These are phyloP conservation scores for Apodospora peruviana DNA, from an alignment of 495 filamentous ascomycete genomes.

Conservation along the genomic window DNA sequence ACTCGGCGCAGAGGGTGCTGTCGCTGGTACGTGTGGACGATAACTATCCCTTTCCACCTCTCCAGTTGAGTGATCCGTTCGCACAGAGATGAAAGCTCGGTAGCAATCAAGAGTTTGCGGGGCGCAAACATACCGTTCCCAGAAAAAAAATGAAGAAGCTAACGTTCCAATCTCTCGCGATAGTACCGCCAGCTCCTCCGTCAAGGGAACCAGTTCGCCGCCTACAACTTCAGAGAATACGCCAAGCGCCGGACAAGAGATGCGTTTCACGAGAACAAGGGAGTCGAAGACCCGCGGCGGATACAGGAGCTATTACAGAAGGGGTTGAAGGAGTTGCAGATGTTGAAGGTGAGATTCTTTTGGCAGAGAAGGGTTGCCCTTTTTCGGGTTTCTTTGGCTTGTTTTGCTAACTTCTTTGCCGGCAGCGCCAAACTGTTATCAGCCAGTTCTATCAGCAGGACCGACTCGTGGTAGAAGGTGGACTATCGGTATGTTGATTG, in stretches of 20 bases:
- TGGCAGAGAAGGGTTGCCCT: too few relatives aligned
- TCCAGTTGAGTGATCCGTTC: not conserved
- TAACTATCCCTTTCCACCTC: slow-evolving; percentile 3
- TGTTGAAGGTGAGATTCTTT: slow-evolving; percentile 71
- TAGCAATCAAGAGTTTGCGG: not conserved
- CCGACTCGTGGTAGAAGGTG: slow-evolving; percentile 87
- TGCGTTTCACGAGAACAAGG: slow-evolving; percentile 75
- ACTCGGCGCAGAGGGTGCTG: slow-evolving; percentile 64
- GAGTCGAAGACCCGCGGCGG: slow-evolving; percentile 60
- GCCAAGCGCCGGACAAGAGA: slow-evolving; percentile 83
- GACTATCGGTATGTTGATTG: slow-evolving; percentile 47
- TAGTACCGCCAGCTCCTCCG: slow-evolving; percentile 92
- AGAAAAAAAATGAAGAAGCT: not conserved
- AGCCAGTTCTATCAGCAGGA: slow-evolving; percentile 94
- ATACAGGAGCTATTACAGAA: slow-evolving; percentile 87
- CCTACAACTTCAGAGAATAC: slow-evolving; percentile 97
- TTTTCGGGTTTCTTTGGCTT: too few relatives aligned
- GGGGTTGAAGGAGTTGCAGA: slow-evolving; percentile 79
- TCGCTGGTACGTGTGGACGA: slow-evolving; percentile 71
- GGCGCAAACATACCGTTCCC: too few relatives aligned
- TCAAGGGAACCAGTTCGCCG: slow-evolving; percentile 77
- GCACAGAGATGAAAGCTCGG: not conserved
- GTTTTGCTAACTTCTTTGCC: not conserved
- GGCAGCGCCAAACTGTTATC: slow-evolving; percentile 86
- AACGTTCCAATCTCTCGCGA: not conserved